phyloP scores from a whole-genome alignment of 805 yeast genomes.

The Candida silvicultrix region DNA sequence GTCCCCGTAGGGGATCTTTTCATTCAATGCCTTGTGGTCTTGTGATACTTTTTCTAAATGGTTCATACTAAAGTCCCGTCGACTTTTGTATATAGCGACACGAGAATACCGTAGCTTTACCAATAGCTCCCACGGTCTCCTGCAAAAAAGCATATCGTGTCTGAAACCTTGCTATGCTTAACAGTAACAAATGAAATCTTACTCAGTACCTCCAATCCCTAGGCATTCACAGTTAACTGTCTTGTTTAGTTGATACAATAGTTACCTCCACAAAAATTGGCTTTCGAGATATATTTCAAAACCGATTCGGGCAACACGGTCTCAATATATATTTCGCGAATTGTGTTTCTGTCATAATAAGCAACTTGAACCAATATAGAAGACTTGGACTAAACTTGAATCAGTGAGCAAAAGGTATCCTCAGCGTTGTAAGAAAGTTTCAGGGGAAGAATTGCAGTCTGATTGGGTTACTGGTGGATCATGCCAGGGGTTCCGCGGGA shows the following conservation, averaged over 20 bases:
- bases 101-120: not conserved
- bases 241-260: not conserved
- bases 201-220: no score
- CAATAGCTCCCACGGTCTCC: not conserved
- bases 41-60: not conserved
- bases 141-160: not conserved
- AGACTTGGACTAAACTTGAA: no score
- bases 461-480: not conserved
- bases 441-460: no score
- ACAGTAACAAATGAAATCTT: no score
- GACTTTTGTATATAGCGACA: not conserved
- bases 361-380: not conserved
- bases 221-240: no score
- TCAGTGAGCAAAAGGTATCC: no score
- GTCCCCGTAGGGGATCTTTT: not conserved
- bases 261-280: not conserved
- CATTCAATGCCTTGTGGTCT: not conserved
- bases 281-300: not conserved
- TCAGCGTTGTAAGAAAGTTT: no score
- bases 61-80: not conserved
- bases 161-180: no score
- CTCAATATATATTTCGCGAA: not conserved
- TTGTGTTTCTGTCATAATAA: not conserved
- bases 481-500: slow-evolving; percentile 14
- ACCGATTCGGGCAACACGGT: not conserved